A percentile compares a stretch with the other conserved stretches of the same genome.
phyloP scores from a whole-genome alignment of 305 asterid species.

The Rubia tinctorum region DNA sequence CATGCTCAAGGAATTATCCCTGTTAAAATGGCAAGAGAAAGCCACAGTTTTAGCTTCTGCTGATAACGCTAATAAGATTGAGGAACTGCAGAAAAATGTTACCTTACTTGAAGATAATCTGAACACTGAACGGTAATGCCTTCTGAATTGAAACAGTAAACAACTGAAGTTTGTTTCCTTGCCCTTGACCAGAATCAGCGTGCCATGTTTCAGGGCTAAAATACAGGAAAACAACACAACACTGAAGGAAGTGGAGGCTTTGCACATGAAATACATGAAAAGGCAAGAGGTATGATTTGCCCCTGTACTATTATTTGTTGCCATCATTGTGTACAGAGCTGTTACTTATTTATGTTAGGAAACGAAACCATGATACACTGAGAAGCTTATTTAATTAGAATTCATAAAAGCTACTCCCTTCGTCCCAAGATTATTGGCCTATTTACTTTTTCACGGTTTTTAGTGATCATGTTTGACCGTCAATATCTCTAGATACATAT shows the following conservation, averaged over 20 bases:
- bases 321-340: conserved; percentile 7
- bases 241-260: conserved; percentile 75
- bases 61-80: conserved; percentile 50
- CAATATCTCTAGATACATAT: too few species aligned
- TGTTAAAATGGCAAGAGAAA: conserved; percentile 93
- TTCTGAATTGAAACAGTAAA: not conserved
- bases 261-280: conserved; percentile 68
- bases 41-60: conserved; percentile 74
- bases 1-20: conserved; percentile 89
- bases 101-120: conserved; percentile 64
- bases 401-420: not conserved
- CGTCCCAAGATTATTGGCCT: too few species aligned
- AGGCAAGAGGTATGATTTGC: conserved; percentile 64
- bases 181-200: conserved; percentile 10
- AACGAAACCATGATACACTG: not conserved
- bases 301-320: conserved; percentile 3
- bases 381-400: not conserved
- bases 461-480: too few species aligned
- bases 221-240: conserved; percentile 57
- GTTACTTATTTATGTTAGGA: not conserved
- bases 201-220: conserved; percentile 62
- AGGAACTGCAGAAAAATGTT: conserved; percentile 56
- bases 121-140: conserved; percentile 63
- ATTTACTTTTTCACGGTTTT: too few species aligned
- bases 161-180: conserved; percentile 8